Evolutionary conservation across 2,329 filamentous ascomycete genomes (phyloP).

Genomic region (Mycosphaerella sp.): DNA sequence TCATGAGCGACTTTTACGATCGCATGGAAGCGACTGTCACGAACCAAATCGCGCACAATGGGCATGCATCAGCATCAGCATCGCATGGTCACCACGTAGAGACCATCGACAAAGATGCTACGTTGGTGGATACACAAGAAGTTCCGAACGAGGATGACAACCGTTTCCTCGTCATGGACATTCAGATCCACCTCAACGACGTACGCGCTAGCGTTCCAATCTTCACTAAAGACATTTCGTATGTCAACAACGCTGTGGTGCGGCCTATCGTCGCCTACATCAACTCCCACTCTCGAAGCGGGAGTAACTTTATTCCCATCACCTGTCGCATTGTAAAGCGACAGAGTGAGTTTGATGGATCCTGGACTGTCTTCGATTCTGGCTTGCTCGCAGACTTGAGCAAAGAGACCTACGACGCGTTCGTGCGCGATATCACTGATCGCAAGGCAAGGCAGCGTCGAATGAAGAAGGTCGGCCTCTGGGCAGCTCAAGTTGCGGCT

Average conservation of each 20-base stretch:
- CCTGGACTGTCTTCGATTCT: constrained; percentile 91
- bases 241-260: constrained; percentile 92
- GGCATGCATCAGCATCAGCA: background rate
- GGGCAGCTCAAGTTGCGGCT: constrained; percentile 86
- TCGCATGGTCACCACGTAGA: constrained; percentile 12
- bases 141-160: constrained; percentile 50
- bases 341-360: constrained; percentile 82
- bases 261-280: constrained; percentile 97
- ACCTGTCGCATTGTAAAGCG: constrained; percentile 91
- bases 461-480: constrained; percentile 93
- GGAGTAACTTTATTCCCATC: constrained; percentile 89
- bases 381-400: constrained; percentile 90
- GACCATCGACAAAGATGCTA: constrained; percentile 25
- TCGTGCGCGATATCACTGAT: constrained; percentile 84
- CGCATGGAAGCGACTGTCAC: constrained; percentile 88
- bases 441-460: constrained; percentile 78
- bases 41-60: constrained; percentile 16
- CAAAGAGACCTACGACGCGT: constrained; percentile 90
- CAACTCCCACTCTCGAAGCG: constrained; percentile 60
- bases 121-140: constrained; percentile 3
- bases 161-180: constrained; percentile 84
- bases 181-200: constrained; percentile 91
- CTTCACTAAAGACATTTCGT: constrained; percentile 86
- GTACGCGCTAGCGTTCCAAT: constrained; percentile 88
- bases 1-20: constrained; percentile 96